Evolutionary conservation across 805 yeast genomes (phyloP).

Genomic region (Myxozyma nipponensis): DNA sequence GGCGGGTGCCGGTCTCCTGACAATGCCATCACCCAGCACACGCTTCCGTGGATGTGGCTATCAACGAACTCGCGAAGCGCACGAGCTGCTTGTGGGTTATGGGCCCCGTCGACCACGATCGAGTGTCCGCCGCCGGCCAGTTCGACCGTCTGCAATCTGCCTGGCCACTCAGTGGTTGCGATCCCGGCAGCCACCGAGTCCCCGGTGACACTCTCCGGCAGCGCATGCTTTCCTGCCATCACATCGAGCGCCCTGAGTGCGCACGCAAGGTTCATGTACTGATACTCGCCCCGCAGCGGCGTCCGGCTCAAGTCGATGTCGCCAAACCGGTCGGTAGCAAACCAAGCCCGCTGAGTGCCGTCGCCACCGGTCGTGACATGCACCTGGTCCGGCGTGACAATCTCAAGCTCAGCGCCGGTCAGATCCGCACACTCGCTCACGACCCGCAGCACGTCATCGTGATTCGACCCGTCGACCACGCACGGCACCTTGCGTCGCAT

Average conservation of each 20-base stretch:
- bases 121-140: background rate
- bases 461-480: conserved; percentile 70
- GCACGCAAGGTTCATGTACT: conserved; percentile 61
- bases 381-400: conserved; percentile 1
- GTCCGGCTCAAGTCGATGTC: conserved; percentile 37
- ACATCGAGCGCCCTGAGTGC: conserved; percentile 55
- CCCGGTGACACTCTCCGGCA: conserved; percentile 36
- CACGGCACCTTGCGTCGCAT: conserved; percentile 58
- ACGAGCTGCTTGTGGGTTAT: conserved; percentile 79
- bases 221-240: conserved; percentile 18
- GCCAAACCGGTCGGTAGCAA: conserved; percentile 34
- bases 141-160: conserved; percentile 60
- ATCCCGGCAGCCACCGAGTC: conserved; percentile 51
- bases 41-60: conserved; percentile 33
- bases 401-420: background rate
- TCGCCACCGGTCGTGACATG: background rate
- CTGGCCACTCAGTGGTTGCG: conserved; percentile 69
- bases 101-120: conserved; percentile 84
- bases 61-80: conserved; percentile 59
- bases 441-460: conserved; percentile 46
- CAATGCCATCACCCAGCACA: conserved; percentile 66
- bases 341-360: background rate
- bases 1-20: conserved; percentile 66
- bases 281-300: conserved; percentile 72
- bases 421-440: conserved; percentile 41